Percentiles rank a stretch among this genome's conserved stretches.
These are phyloP conservation scores for Solanum etuberosum DNA, from an alignment of 257 asterid species.

Conservation along the genomic window DNA sequence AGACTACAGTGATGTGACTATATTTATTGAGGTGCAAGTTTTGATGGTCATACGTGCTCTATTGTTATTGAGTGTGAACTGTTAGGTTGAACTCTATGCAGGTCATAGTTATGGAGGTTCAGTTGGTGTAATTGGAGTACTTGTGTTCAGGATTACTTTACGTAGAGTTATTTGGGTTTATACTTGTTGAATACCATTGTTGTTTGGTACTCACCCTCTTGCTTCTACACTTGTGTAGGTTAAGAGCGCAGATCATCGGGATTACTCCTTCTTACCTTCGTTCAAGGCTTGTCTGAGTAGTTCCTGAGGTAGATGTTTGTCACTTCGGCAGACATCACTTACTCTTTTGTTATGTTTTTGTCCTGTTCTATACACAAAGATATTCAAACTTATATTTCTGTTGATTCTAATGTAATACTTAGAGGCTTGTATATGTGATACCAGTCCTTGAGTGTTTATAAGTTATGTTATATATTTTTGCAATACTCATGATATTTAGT, in stretches of 20 bases:
- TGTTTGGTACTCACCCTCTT: neutral
- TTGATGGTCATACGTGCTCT: neutral
- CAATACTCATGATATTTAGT: neutral
- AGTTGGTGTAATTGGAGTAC: neutral
- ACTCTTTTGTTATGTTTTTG: neutral
- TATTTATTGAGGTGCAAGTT: neutral
- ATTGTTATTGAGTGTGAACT: neutral
- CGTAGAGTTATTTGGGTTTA: neutral
- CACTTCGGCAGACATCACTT: neutral
- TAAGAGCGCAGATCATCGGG: neutral
- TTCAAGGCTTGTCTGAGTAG: neutral
- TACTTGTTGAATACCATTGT: neutral
- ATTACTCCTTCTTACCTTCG: neutral
- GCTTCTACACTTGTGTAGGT: neutral
- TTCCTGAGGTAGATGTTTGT: neutral
- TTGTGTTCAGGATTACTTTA: neutral
- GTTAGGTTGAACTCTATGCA: neutral
- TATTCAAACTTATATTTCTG: no score
- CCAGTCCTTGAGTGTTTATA: neutral
- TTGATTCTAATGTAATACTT: neutral
- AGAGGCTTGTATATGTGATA: no score
- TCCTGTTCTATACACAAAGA: neutral
- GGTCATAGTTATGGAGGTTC: neutral
- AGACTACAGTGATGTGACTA: neutral
- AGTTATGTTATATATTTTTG: neutral